These are phyloP conservation scores for Erythrophleum fordii DNA, from an alignment of 306 rosid species.

Conservation along the genomic window DNA sequence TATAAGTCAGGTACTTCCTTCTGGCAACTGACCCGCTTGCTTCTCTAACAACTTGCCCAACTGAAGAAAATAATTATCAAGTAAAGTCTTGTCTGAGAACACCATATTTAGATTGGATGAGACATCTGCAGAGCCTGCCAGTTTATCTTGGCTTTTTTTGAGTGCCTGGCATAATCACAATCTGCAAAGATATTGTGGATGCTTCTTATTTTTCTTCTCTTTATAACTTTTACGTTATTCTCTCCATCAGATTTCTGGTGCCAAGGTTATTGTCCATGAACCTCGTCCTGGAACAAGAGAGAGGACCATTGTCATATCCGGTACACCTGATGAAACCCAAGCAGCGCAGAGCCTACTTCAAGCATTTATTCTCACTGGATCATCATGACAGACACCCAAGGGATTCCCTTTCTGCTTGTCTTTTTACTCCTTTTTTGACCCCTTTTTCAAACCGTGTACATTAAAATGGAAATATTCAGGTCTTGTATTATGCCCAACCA, in stretches of 20 bases:
- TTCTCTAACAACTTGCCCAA: neutral
- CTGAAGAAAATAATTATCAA: neutral
- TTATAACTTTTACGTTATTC: neutral
- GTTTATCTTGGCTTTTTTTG: neutral
- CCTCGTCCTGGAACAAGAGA: slow-evolving; percentile 76
- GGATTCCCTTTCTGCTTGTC: slow-evolving; percentile 10
- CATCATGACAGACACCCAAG: slow-evolving; percentile 54
- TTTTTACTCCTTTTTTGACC: neutral
- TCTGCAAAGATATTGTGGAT: neutral
- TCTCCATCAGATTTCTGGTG: slow-evolving; percentile 81
- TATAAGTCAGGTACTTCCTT: neutral
- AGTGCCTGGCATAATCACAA: neutral
- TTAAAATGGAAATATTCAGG: slow-evolving; percentile 33
- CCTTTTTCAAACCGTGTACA: slow-evolving; percentile 40
- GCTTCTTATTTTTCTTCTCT: neutral
- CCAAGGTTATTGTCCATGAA: slow-evolving; percentile 81
- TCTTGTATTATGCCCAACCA: slow-evolving; percentile 33
- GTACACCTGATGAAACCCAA: slow-evolving; percentile 95
- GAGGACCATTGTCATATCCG: slow-evolving; percentile 81
- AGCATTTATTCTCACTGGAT: slow-evolving; percentile 91
- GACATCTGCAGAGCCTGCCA: neutral
- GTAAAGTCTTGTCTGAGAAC: neutral
- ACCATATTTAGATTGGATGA: neutral
- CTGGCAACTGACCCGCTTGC: neutral
- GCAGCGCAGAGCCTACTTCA: slow-evolving; percentile 97